Base-by-base conservation (phyloP, 768 basidiomycete species). In the Pulveroboletus sp. region DNA sequence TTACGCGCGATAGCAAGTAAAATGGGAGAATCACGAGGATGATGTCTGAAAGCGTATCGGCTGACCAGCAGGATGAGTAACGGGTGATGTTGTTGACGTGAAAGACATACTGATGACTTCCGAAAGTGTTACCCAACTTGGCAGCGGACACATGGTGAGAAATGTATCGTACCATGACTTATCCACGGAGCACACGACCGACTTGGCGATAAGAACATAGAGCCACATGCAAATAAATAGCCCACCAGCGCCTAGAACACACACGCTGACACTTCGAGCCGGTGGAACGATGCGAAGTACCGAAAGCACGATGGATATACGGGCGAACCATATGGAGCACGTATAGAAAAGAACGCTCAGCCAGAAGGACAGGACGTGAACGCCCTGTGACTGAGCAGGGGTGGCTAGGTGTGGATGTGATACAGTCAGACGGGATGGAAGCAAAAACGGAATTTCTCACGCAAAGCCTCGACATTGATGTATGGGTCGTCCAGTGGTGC, bases 21-120 rank as follows among this genome's bases (percentile, higher is more conserved):
- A 79, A 49, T 0, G 80, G 79, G 2, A 76, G 66, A 9, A 63
- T 40, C 30, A 81, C 68, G 38, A 82, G 71, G 22, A 77, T 63
- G 14, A 65, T 20, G 52, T 80, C 79, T 1, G 79, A 70, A 20
- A 78, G 6, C 8, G 72, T 58, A 51, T 80, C 78, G 43, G 79
- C 79, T 81, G 48, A 20, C 39, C 1, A 10, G 24, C 19, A 29
- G 3, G 13, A 22, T 47, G 23, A 50, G 31, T 22, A 35, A 32
- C n/a, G n/a, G n/a, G n/a, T n/a, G n/a, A 17, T 4, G 11, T 9
- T 9, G 16, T 10, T 1, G 24, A 4, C 14, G 10, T 1, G 3
- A 32, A 10, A 23, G 6, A 71, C 79, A 53, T 50, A 81, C 81
- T 75, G 49, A 71, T 68, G 43, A 82, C 63, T 59, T 82, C 79